These are phyloP conservation scores for Leucosporidium creatinivorum DNA, from an alignment of 768 basidiomycete genomes.

Conservation along the genomic window DNA sequence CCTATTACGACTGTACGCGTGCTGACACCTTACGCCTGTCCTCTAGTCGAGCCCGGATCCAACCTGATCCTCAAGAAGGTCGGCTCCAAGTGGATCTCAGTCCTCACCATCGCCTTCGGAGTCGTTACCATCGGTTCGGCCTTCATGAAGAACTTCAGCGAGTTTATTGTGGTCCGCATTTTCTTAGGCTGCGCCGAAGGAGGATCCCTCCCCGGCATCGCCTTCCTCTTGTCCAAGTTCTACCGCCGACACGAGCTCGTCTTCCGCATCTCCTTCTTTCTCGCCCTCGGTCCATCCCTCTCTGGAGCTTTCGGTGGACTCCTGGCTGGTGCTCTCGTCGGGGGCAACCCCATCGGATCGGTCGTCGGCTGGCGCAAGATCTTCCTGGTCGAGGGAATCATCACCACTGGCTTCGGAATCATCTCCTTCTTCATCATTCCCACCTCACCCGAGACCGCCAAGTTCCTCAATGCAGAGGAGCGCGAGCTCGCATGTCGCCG, in stretches of 20 bases:
- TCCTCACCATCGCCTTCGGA: slow-evolving; percentile 18
- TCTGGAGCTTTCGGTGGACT: slow-evolving; percentile 20
- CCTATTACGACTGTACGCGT: too few species aligned
- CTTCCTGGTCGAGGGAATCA: slow-evolving; percentile 23
- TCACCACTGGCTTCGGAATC: slow-evolving; percentile 47
- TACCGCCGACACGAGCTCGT: slow-evolving; percentile 19
- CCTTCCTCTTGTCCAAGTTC: slow-evolving; percentile 15
- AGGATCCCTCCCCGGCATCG: slow-evolving; percentile 29
- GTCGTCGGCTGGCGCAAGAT: slow-evolving; percentile 25
- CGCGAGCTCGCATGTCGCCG: slow-evolving; percentile 58
- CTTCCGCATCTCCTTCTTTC: slow-evolving; percentile 29
- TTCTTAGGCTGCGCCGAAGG: slow-evolving; percentile 26
- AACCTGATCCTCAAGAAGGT: slow-evolving; percentile 29
- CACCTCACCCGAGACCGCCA: slow-evolving; percentile 63
- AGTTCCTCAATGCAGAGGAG: slow-evolving; percentile 50
- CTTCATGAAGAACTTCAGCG: slow-evolving; percentile 14
- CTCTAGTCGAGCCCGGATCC: slow-evolving; percentile 19
- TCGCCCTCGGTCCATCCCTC: slow-evolving; percentile 24
- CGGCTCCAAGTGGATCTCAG: slow-evolving; percentile 16
- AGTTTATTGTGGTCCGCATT: slow-evolving; percentile 22
- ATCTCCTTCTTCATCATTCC: slow-evolving; percentile 56
- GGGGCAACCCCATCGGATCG: neutral
- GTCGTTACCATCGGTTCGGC: slow-evolving; percentile 20
- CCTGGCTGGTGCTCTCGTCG: slow-evolving; percentile 23
- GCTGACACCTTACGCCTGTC: too few species aligned